Evolutionary conservation across 2,329 filamentous ascomycete species (phyloP).

Genomic region (Ophiostoma australiae): DNA sequence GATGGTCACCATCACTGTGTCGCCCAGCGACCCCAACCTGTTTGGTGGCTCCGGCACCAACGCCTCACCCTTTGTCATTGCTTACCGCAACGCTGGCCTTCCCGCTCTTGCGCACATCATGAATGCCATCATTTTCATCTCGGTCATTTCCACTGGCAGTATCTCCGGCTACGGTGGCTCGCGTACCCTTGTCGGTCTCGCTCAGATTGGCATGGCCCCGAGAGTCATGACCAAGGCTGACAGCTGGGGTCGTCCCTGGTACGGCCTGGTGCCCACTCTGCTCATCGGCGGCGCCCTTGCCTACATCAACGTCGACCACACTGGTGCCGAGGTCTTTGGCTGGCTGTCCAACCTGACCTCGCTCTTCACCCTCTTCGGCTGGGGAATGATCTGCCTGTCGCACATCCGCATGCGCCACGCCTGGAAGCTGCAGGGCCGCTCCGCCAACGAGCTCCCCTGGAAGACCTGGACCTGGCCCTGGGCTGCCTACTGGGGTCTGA

Average conservation of each 20-base stretch:
- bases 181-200: slow-evolving; percentile 22
- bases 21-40: slow-evolving; percentile 44
- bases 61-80: slow-evolving; percentile 55
- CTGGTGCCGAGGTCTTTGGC: slow-evolving; percentile 23
- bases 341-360: slow-evolving; percentile 23
- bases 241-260: slow-evolving; percentile 23
- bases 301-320: slow-evolving; percentile 24
- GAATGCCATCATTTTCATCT: slow-evolving; percentile 55
- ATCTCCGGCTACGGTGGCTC: slow-evolving; percentile 16
- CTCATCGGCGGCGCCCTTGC: slow-evolving; percentile 18
- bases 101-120: slow-evolving; percentile 50
- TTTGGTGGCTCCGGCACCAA: slow-evolving; percentile 41
- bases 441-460: slow-evolving; percentile 11
- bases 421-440: slow-evolving; percentile 3
- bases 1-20: slow-evolving; percentile 47
- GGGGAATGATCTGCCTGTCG: slow-evolving; percentile 22
- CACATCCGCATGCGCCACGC: slow-evolving; percentile 17
- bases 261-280: slow-evolving; percentile 20
- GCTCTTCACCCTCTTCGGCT: slow-evolving; percentile 19
- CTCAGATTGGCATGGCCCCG: slow-evolving; percentile 23
- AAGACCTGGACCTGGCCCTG: slow-evolving; percentile 19
- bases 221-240: slow-evolving; percentile 8
- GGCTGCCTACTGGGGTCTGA: slow-evolving; percentile 24
- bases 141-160: slow-evolving; percentile 36
- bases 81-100: slow-evolving; percentile 49